Evolutionary conservation across 371 early-diverging fungal species (phyloP).

Genomic region (Coemansia sp.): DNA sequence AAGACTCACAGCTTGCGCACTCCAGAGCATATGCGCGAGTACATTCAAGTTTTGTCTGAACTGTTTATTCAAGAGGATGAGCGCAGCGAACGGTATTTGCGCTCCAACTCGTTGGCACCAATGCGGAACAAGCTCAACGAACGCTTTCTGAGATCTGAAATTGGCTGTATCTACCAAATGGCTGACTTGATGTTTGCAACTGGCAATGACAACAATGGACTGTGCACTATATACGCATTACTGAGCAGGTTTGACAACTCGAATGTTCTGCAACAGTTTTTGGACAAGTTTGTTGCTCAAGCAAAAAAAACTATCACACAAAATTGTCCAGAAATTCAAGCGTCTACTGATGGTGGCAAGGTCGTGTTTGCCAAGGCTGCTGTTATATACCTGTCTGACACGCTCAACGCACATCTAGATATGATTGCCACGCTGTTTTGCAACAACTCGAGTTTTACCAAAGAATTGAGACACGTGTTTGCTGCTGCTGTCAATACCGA

Average conservation of each 20-base stretch:
- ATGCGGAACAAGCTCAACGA: conserved; percentile 7
- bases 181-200: conserved; percentile 2
- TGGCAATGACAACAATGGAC: not conserved
- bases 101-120: conserved; percentile 2
- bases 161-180: conserved; percentile 4
- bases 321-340: not conserved
- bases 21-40: not conserved
- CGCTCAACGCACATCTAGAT: not conserved
- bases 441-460: not conserved
- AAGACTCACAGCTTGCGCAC: not conserved
- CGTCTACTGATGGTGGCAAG: not conserved
- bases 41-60: not conserved
- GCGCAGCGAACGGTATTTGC: conserved; percentile 5
- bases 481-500: not conserved
- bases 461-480: not conserved
- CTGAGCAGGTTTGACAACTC: conserved; percentile 4
- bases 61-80: conserved; percentile 11
- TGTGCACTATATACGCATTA: conserved; percentile 7
- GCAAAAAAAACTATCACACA: not conserved
- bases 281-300: not conserved
- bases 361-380: not conserved
- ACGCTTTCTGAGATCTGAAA: conserved; percentile 2
- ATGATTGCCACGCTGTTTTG: not conserved
- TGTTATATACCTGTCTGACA: not conserved
- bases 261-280: not conserved